Conservation (phyloP, 176 grass and related monocot genomes). For the Oryza meyeriana region DNA sequence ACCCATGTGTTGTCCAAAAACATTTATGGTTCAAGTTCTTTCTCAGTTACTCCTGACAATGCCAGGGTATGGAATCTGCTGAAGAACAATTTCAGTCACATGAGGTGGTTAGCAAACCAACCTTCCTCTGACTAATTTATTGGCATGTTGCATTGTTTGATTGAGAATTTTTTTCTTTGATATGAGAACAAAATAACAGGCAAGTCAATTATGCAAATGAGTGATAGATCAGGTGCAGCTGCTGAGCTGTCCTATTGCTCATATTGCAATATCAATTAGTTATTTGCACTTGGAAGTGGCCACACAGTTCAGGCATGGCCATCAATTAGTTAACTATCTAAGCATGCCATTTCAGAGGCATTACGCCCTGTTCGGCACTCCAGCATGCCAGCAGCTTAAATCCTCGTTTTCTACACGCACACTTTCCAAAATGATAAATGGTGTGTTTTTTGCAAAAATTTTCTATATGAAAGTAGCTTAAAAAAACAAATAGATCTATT, state of each 20-base stretch:
- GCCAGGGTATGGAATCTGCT: conserved; percentile 22
- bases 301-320: background rate
- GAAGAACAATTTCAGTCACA: conserved; percentile 23
- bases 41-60: background rate
- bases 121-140: conserved; percentile 22
- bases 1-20: background rate
- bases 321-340: background rate
- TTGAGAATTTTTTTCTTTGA: background rate
- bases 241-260: conserved; percentile 26
- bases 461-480: too few relatives aligned
- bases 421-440: too few relatives aligned
- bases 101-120: conserved; percentile 13
- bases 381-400: too few relatives aligned
- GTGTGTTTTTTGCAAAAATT: too few relatives aligned
- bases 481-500: too few relatives aligned
- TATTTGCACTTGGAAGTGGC: background rate
- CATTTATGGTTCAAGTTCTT: background rate
- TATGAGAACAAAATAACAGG: conserved; percentile 16
- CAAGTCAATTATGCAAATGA: conserved; percentile 37
- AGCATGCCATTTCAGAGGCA: background rate
- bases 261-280: background rate
- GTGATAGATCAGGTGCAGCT: conserved; percentile 25
- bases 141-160: background rate
- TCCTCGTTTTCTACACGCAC: too few relatives aligned
- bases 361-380: too few relatives aligned